phyloP scores from a whole-genome alignment of 805 yeast species.

The Wickerhamomyces alni region DNA sequence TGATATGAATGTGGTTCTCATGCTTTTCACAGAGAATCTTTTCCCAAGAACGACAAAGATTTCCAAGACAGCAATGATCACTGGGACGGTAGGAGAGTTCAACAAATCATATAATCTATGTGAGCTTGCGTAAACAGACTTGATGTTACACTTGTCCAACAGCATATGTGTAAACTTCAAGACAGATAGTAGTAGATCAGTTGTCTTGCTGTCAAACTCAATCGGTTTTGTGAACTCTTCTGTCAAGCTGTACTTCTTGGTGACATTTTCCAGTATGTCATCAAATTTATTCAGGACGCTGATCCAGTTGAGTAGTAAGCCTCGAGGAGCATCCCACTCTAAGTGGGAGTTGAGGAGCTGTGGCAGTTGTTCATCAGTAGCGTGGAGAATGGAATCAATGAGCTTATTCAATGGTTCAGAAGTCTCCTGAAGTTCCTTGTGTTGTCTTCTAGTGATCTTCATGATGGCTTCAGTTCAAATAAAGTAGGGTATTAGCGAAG shows the following conservation, averaged over 20 bases:
- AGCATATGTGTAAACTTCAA: slow-evolving; percentile 57
- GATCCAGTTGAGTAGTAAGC: slow-evolving; percentile 72
- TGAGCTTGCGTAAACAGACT: slow-evolving; percentile 61
- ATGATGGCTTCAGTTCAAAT: slow-evolving; percentile 4
- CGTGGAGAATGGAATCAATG: slow-evolving; percentile 32
- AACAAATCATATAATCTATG: slow-evolving; percentile 55
- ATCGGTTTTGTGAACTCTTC: slow-evolving; percentile 41
- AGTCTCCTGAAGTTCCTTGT: slow-evolving; percentile 16
- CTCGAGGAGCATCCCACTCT: slow-evolving; percentile 58
- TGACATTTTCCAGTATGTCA: slow-evolving; percentile 47
- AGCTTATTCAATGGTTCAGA: slow-evolving; percentile 29
- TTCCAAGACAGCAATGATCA: slow-evolving; percentile 55
- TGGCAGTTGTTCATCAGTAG: slow-evolving; percentile 36
- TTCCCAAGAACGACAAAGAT: slow-evolving; percentile 57
- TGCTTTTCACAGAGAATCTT: slow-evolving; percentile 43
- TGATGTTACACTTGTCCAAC: slow-evolving; percentile 62
- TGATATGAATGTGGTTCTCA: slow-evolving; percentile 14
- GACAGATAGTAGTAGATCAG: slow-evolving; percentile 40
- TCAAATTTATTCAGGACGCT: slow-evolving; percentile 74
- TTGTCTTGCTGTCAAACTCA: slow-evolving; percentile 41
- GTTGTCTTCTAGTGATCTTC: slow-evolving; percentile 24
- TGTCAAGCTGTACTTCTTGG: slow-evolving; percentile 46
- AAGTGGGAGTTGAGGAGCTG: slow-evolving; percentile 30
- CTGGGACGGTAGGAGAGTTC: slow-evolving; percentile 51
- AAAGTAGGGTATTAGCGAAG: too few relatives aligned